A percentile compares a stretch with the other conserved stretches of the same genome.
These are phyloP conservation scores for Melaleuca quinquenervia DNA, from an alignment of 345 rosid species.

Conservation along the genomic window DNA sequence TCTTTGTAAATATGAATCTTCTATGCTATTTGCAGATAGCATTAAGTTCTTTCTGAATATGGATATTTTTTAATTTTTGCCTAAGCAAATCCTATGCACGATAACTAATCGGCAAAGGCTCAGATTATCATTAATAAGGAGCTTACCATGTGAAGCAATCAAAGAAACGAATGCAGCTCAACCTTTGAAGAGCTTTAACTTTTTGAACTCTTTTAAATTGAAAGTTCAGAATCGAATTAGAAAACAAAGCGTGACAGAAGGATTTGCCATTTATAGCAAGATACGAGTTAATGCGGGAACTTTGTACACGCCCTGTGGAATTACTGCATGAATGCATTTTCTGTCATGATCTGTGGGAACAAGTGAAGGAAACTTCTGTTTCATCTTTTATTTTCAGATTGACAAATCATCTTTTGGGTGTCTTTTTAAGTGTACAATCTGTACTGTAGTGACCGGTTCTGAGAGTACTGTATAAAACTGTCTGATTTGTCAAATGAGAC, in stretches of 20 bases:
- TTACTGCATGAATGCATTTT: neutral
- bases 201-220: neutral
- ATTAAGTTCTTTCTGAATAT: neutral
- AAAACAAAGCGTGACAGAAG: neutral
- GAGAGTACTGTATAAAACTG: neutral
- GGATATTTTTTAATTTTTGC: neutral
- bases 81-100: neutral
- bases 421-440: neutral
- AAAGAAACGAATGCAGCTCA: neutral
- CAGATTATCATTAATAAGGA: neutral
- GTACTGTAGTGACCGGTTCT: neutral
- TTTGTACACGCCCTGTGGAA: neutral
- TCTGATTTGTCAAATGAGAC: neutral
- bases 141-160: neutral
- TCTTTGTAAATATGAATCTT: neutral
- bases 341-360: neutral
- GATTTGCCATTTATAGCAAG: neutral
- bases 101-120: neutral
- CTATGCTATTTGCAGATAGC: neutral
- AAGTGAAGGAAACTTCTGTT: neutral
- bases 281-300: neutral
- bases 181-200: neutral
- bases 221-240: neutral
- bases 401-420: neutral
- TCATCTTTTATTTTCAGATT: neutral